Base-by-base conservation (phyloP, 2,329 filamentous ascomycete species). In the Penicillium palitans region DNA sequence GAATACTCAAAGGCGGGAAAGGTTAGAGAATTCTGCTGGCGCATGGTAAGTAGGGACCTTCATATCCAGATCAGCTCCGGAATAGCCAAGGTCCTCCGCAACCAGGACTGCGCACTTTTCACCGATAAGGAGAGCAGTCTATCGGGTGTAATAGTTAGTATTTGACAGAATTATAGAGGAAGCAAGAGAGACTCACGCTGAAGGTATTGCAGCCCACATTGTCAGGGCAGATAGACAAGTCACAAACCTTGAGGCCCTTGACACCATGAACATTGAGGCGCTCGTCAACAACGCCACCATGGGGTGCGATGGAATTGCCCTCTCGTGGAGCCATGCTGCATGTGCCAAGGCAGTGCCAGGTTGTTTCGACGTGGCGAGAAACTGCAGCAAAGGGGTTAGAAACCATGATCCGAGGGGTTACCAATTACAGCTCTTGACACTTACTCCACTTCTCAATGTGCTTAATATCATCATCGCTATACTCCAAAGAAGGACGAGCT, bases 281-380 rank as follows among this genome's bases (percentile, higher is more conserved):
- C 75, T 90, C 88, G 70, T 92, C 89, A 39, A 92, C 76, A 0
- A 92, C 89, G 59, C 89, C 89, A 15, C 72, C 72, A 68, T 91
- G 88, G 78, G 89, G 90, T 73, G 92, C 89, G 68, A 93, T 90
- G 68, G 84, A 87, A 79, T 91, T 93, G 59, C 90, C 90, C 68
- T 91, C 84, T 60, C 78, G 82, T 5, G 90, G 90, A 0, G 88
- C 89, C 88, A 92, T 92, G 52, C 86, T 90, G 77, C 88, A 91
- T 1, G 89, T 91, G 40, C 83, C 82, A 7, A 85, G 78, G 19
- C 77, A 75, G 78, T 90, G 88, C 88, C 88, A 90, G 39, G 89
- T 91, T 50, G 87, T 90, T 76, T 91, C 89, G 49, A 89, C 87
- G 70, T 91, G 89, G 61, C 86, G 82, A 79, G 87, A 85, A 39